Base-by-base conservation (phyloP, 2,329 filamentous ascomycete genomes). In the Salinomyces thailandicus region DNA sequence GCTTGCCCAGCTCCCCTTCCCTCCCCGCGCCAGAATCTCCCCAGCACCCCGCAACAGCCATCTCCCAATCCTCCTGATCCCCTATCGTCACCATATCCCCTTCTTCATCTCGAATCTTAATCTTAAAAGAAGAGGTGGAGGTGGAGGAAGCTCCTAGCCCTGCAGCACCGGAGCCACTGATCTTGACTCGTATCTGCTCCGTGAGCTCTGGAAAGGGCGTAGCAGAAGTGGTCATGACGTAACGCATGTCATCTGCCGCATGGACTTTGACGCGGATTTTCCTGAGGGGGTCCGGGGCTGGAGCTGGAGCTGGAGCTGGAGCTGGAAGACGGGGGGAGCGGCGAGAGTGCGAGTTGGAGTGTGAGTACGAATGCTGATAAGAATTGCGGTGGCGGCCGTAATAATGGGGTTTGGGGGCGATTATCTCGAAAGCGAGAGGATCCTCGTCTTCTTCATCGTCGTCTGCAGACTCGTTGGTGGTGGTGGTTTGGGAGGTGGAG, bases 51-150 rank as follows among this genome's bases (percentile, higher is more conserved):
- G 75, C 72, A 36, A 96, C 71, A 18, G 85, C 78, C 77, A 95
- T 83, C 34, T 96, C 87, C 44, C 95, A 63, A 64, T 98, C 91
- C 54, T 98, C 91, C 60, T 95, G 85, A 59, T 98, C 91, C 18
- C 82, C 86, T 75, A 98, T 81, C 19, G 89, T 95, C 54, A 98
- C 93, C 82, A 95, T 89, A 54, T 96, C 89, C 3, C 81, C 82
- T 48, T 85, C 81, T 49, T 96, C 91, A 45, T 93, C 85, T 53
- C 73, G 76, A 50, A 87, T 76, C 68, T 91, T 91, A 62, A 95
- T 80, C 70, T 87, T 93, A 66, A 95, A 89, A n/a, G n/a, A n/a
- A n/a, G n/a, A n/a, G n/a, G n/a, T n/a, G n/a, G n/a, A n/a, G n/a
- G n/a, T n/a, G n/a, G n/a, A n/a, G n/a, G n/a, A n/a, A n/a, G n/a